A percentile compares a stretch with the other conserved stretches of the same genome.
These are phyloP conservation scores for Ophiosphaerella narmari DNA, from an alignment of 2,329 filamentous ascomycete genomes.

Conservation along the genomic window DNA sequence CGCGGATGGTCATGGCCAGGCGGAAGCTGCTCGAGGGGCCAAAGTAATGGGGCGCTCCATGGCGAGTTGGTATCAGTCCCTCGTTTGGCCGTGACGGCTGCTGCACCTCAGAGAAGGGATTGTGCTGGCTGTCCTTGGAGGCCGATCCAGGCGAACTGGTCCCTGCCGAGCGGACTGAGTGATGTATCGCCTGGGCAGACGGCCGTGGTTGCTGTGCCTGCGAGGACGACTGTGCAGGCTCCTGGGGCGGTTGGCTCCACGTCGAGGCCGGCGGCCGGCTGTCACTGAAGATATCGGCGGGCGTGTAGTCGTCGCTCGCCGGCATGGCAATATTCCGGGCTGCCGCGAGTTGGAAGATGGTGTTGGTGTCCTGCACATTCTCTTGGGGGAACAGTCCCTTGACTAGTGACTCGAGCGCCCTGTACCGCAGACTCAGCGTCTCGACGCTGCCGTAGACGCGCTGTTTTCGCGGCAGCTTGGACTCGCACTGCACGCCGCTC, in stretches of 20 bases:
- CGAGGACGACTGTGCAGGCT: conserved; percentile 7
- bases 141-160: conserved; percentile 12
- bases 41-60: conserved; percentile 32
- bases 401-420: conserved; percentile 50
- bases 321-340: conserved; percentile 48
- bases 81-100: conserved; percentile 13
- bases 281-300: conserved; percentile 31
- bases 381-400: conserved; percentile 49
- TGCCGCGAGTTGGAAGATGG: conserved; percentile 48
- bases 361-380: conserved; percentile 46
- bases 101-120: conserved; percentile 20
- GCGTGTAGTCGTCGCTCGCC: conserved; percentile 28
- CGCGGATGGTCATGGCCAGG: conserved; percentile 27
- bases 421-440: conserved; percentile 51
- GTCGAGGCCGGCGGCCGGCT: conserved; percentile 3
- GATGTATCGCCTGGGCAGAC: conserved; percentile 6
- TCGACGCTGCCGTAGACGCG: conserved; percentile 54
- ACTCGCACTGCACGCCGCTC: conserved; percentile 48
- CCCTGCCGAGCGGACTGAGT: conserved; percentile 9
- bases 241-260: conserved; percentile 1
- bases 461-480: conserved; percentile 51
- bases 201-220: conserved; percentile 1
- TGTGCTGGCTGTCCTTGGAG: conserved; percentile 13
- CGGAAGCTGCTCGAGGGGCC: conserved; percentile 34
- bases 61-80: conserved; percentile 22